Conservation (phyloP, 2,329 filamentous ascomycete species). For the Periconia digitata region DNA sequence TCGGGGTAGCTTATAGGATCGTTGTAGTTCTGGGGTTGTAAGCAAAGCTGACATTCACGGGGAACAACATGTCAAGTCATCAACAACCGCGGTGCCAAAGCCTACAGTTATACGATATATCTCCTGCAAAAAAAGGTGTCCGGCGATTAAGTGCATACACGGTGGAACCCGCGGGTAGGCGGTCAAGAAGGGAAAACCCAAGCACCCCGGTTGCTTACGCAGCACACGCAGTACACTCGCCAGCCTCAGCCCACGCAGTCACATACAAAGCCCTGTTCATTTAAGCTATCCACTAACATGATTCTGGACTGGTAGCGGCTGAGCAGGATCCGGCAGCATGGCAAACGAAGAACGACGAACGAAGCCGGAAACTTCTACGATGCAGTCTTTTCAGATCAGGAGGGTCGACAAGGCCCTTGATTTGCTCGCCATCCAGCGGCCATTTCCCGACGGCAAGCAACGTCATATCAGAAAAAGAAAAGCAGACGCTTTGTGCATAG, state of each 20-base stretch:
- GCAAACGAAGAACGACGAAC: neutral
- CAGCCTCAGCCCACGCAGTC: neutral
- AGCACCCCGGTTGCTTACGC: neutral
- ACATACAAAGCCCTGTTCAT: neutral
- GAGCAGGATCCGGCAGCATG: neutral
- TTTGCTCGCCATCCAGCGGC: neutral
- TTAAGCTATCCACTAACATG: neutral
- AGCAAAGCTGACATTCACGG: neutral
- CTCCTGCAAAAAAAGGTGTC: too few relatives aligned
- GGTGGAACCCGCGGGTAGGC: neutral
- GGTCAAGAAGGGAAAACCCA: neutral
- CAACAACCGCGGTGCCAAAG: too few relatives aligned
- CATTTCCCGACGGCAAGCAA: neutral
- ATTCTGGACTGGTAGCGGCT: neutral
- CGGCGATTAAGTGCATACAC: neutral
- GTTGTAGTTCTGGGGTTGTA: neutral
- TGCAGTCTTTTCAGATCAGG: neutral
- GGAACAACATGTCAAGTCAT: neutral
- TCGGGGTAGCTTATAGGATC: neutral
- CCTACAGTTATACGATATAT: too few relatives aligned
- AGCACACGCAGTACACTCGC: neutral
- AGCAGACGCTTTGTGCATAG: neutral
- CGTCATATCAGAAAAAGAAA: neutral
- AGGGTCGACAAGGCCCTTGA: neutral
- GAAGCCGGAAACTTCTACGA: neutral